Evolutionary conservation across 176 grass and related monocot species (phyloP), one percentile per base, ranked within the genome.

Genomic region (Aechmea fasciata): DNA sequence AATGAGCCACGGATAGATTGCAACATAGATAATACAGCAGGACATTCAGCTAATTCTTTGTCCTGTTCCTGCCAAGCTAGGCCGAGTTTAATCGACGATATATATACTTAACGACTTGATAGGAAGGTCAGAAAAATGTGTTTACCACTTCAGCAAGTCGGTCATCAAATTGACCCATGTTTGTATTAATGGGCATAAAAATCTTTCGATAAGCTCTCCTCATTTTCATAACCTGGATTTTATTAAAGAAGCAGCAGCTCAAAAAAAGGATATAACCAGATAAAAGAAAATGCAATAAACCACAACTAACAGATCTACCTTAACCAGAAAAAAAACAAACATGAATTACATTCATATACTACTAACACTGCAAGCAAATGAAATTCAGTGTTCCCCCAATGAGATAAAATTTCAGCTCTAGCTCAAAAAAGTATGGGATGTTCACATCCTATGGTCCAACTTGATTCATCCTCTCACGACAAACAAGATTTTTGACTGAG

Each of bases 1-100:
- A 92, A 90, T 1, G 94, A 97, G 50, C 80, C 81, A n/a, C 82
- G 82, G 48, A 92, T 92, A 54, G 86, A 92, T 83, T 90, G 77
- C 20, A 90, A 20, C 94, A 97, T 87, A 75, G 41, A 77, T 29
- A 75, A 76, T 17, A 90, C 84, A 77, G 59, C 61, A 72, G 73
- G 50, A 71, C 75, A 79, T 68, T 85, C 81, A 29, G 72, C 75
- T 47, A 83, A 52, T 52, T 72, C 82, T 64, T 28, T 65, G 26
- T 81, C 83, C 9, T 49, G 57, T 69, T 79, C 89, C 86, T 96
- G 78, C 68, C 55, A 57, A n/a, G 75, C 71, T 49, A 9, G 13
- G 75, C 62, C 13, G 26, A 63, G 51, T 71, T 77, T 71, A 75
- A 64, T 81, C 59, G 9, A 74, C 22, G 51, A n/a, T 15, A 41